Conservation (phyloP, 306 rosid genomes). For the Quercus rubra region DNA sequence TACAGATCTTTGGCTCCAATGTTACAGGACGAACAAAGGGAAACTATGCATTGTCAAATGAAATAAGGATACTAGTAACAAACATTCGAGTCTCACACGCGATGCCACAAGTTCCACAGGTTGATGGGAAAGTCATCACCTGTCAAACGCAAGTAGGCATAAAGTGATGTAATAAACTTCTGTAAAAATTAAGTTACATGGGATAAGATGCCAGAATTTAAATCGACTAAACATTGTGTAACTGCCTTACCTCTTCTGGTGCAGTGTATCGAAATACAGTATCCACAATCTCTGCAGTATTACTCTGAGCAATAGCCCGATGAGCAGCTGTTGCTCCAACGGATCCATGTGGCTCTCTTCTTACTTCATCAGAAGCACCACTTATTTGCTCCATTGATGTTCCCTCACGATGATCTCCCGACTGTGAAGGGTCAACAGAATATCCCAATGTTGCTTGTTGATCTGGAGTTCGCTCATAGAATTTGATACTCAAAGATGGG, state of each 20-base stretch:
- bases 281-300: slow-evolving; percentile 75
- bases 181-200: not conserved
- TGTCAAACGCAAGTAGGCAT: slow-evolving; percentile 29
- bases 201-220: slow-evolving; percentile 1
- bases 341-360: slow-evolving; percentile 72
- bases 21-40: not conserved
- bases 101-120: slow-evolving; percentile 76
- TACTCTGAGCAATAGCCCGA: slow-evolving; percentile 92
- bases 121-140: slow-evolving; percentile 99
- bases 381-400: slow-evolving; percentile 30
- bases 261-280: slow-evolving; percentile 83
- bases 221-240: not conserved
- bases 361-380: slow-evolving; percentile 37
- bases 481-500: slow-evolving; percentile 71
- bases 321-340: slow-evolving; percentile 88
- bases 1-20: not conserved
- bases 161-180: not conserved
- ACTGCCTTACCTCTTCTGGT: slow-evolving; percentile 78
- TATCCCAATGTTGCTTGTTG: slow-evolving; percentile 85
- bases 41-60: slow-evolving; percentile 5
- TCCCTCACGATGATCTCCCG: slow-evolving; percentile 34
- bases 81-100: slow-evolving; percentile 94
- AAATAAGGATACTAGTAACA: slow-evolving; percentile 75
- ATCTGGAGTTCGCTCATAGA: slow-evolving; percentile 84
- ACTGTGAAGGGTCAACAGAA: slow-evolving; percentile 47